phyloP scores from a whole-genome alignment of 371 early-diverging fungal genomes.

The Mortierella sp. region DNA sequence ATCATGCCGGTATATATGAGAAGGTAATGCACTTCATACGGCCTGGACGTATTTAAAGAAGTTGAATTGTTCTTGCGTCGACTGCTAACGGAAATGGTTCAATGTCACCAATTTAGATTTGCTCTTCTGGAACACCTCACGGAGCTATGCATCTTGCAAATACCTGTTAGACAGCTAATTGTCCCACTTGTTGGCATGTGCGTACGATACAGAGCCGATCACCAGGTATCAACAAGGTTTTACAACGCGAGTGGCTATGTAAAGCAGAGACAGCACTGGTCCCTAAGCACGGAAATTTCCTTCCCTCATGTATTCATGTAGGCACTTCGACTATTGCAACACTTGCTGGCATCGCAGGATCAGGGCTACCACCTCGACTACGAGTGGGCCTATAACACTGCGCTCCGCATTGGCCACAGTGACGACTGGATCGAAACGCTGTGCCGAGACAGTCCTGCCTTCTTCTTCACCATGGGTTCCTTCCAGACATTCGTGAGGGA shows the following conservation, averaged over 20 bases:
- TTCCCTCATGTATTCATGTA: neutral
- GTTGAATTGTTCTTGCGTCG: no score
- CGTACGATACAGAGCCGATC: constrained; percentile 26
- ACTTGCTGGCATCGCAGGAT: constrained; percentile 15
- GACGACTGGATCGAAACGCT: constrained; percentile 29
- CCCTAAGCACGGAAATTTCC: neutral
- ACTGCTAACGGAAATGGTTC: no score
- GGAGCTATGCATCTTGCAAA: constrained; percentile 23
- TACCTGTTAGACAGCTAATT: constrained; percentile 27
- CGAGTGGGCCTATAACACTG: constrained; percentile 31
- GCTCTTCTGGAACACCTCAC: constrained; percentile 32
- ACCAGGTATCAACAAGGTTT: no score
- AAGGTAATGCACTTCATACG: constrained; percentile 30
- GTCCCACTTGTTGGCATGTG: constrained; percentile 26
- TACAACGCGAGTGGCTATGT: no score
- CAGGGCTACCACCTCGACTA: constrained; percentile 25
- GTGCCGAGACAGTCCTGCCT: neutral
- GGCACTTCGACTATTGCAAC: constrained; percentile 29
- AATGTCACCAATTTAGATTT: no score
- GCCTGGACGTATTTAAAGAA: no score
- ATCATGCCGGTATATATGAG: constrained; percentile 40
- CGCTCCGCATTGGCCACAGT: constrained; percentile 8
- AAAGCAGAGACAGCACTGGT: neutral
- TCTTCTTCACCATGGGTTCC: neutral
- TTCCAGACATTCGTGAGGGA: constrained; percentile 9